Conservation (phyloP, 2,329 filamentous ascomycete species). For the Clonostachys byssicola region DNA sequence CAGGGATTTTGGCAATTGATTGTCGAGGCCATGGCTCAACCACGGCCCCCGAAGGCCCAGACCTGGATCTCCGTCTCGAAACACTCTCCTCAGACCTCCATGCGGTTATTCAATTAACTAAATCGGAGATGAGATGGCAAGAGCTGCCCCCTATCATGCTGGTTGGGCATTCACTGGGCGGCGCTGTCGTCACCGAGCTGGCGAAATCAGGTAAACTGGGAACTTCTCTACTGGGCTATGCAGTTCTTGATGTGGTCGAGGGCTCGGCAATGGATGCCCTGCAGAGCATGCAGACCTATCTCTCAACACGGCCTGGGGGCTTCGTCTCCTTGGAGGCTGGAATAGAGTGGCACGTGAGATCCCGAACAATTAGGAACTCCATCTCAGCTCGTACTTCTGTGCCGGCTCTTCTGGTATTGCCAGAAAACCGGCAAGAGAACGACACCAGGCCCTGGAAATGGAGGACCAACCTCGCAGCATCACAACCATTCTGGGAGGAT, state of each 20-base stretch:
- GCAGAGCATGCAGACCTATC: slow-evolving; percentile 88
- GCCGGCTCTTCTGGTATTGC: slow-evolving; percentile 65
- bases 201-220: slow-evolving; percentile 66
- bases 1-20: slow-evolving; percentile 81
- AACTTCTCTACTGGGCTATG: slow-evolving; percentile 72
- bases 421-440: slow-evolving; percentile 27
- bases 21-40: slow-evolving; percentile 83
- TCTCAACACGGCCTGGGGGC: slow-evolving; percentile 72
- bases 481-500: slow-evolving; percentile 87
- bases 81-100: slow-evolving; percentile 72
- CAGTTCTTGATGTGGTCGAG: slow-evolving; percentile 92
- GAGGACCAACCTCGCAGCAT: slow-evolving; percentile 79
- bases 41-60: slow-evolving; percentile 30
- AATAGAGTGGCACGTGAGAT: slow-evolving; percentile 91
- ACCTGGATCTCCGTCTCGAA: slow-evolving; percentile 64
- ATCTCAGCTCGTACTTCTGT: slow-evolving; percentile 85
- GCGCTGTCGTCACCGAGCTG: slow-evolving; percentile 83
- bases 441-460: slow-evolving; percentile 64
- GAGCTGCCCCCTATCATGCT: slow-evolving; percentile 72
- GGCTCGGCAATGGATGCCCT: slow-evolving; percentile 93
- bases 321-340: slow-evolving; percentile 76
- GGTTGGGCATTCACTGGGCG: slow-evolving; percentile 89
- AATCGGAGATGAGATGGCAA: slow-evolving; percentile 67
- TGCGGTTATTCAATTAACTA: slow-evolving; percentile 63
- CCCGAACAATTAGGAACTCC: slow-evolving; percentile 79